These are phyloP conservation scores for Crataegus laevigata DNA, from an alignment of 306 rosid genomes.

Conservation along the genomic window DNA sequence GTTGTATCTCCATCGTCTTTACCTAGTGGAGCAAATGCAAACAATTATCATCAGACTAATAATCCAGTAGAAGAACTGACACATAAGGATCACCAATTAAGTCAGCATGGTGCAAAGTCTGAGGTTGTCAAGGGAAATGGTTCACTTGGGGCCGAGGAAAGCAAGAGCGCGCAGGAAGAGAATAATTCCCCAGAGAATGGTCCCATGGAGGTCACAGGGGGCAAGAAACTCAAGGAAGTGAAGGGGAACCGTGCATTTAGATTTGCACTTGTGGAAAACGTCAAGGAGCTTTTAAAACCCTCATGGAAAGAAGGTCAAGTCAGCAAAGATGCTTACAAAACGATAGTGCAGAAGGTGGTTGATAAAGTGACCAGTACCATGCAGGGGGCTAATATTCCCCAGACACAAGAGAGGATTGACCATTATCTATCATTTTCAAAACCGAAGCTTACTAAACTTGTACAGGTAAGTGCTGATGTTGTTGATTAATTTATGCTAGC, in stretches of 20 bases:
- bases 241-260: conserved; percentile 80
- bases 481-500: neutral
- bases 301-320: conserved; percentile 90
- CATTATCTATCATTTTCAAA: conserved; percentile 65
- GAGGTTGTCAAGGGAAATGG: conserved; percentile 29
- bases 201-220: conserved; percentile 38
- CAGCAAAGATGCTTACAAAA: conserved; percentile 78
- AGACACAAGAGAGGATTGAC: conserved; percentile 87
- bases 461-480: conserved; percentile 64
- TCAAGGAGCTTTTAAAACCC: conserved; percentile 89
- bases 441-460: conserved; percentile 82
- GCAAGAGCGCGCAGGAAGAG: conserved; percentile 24
- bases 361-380: conserved; percentile 76
- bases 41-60: conserved; percentile 26
- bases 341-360: conserved; percentile 86
- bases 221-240: conserved; percentile 63
- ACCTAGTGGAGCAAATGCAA: conserved; percentile 24
- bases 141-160: conserved; percentile 33
- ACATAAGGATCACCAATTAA: conserved; percentile 26
- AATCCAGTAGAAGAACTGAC: conserved; percentile 23
- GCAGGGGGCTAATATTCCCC: conserved; percentile 66
- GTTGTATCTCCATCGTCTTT: conserved; percentile 26
- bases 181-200: conserved; percentile 31
- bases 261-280: conserved; percentile 73
- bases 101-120: conserved; percentile 24